Evolutionary conservation across 192 early-diverging fungal genomes (phyloP).

Genomic region (Nowakowskiella sp.): DNA sequence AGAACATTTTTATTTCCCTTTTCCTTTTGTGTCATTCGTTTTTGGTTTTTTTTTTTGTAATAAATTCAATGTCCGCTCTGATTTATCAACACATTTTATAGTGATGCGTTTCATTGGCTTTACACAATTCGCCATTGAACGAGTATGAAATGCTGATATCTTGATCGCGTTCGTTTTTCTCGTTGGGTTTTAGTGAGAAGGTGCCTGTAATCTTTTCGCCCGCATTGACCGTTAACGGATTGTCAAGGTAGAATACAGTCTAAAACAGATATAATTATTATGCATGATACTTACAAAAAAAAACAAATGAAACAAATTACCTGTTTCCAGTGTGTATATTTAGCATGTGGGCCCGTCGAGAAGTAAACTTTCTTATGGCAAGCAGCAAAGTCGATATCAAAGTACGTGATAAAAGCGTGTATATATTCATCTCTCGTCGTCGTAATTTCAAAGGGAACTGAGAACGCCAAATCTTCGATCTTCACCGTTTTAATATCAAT

Average conservation of each 20-base stretch:
- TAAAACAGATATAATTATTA: conserved; percentile 7
- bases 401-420: conserved; percentile 91
- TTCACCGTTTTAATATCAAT: conserved; percentile 82
- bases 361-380: conserved; percentile 77
- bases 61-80: too few species aligned
- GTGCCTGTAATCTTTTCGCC: conserved; percentile 65
- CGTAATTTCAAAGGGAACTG: conserved; percentile 71
- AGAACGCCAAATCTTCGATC: conserved; percentile 79
- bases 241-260: conserved; percentile 89
- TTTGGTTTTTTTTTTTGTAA: too few species aligned
- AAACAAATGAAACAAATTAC: conserved; percentile 15
- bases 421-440: conserved; percentile 76
- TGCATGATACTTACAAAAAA: conserved; percentile 2
- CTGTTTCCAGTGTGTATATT: conserved; percentile 99
- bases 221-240: conserved; percentile 61
- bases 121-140: conserved; percentile 50
- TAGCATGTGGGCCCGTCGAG: conserved; percentile 71
- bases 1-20: too few species aligned
- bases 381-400: conserved; percentile 91
- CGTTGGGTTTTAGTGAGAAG: conserved; percentile 65
- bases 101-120: conserved; percentile 38
- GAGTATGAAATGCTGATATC: conserved; percentile 76
- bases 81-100: conserved; percentile 59
- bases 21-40: too few species aligned
- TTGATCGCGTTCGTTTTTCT: conserved; percentile 83